These are phyloP conservation scores for Pyrenochaeta sp. DNA, from an alignment of 2,329 filamentous ascomycete species.

Conservation along the genomic window DNA sequence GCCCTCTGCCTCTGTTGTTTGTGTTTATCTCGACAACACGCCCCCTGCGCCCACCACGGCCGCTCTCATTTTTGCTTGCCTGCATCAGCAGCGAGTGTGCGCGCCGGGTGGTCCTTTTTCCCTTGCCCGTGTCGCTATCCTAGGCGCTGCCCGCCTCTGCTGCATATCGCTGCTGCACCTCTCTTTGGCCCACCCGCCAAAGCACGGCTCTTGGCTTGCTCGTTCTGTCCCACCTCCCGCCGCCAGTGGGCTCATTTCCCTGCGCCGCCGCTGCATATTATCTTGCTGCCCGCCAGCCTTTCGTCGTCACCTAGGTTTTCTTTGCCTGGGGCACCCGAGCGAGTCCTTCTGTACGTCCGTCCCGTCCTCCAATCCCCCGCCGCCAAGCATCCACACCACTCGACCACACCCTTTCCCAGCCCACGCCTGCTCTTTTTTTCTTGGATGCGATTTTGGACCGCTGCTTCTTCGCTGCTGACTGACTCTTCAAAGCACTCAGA, in stretches of 20 bases:
- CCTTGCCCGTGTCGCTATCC: slow-evolving; percentile 31
- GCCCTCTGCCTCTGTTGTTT: slow-evolving; percentile 11
- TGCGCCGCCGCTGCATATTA: slow-evolving; percentile 46
- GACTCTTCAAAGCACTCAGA: slow-evolving; percentile 25
- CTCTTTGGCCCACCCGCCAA: slow-evolving; percentile 33
- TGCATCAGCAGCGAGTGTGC: slow-evolving; percentile 32
- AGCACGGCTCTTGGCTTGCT: slow-evolving; percentile 35
- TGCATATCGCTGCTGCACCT: slow-evolving; percentile 36
- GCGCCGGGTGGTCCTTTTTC: slow-evolving; percentile 24
- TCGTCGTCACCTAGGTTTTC: slow-evolving; percentile 39
- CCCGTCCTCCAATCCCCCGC: slow-evolving; percentile 16
- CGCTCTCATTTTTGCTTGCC: slow-evolving; percentile 23
- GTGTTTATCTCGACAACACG: slow-evolving; percentile 20
- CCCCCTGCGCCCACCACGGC: slow-evolving; percentile 21
- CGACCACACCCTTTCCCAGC: too few relatives aligned
- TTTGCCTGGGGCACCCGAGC: slow-evolving; percentile 37
- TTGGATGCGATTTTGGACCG: too few relatives aligned
- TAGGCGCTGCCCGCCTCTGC: slow-evolving; percentile 24
- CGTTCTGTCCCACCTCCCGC: slow-evolving; percentile 23
- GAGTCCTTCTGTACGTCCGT: slow-evolving; percentile 32
- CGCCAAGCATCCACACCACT: slow-evolving; percentile 32
- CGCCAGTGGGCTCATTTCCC: slow-evolving; percentile 38
- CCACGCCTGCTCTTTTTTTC: slow-evolving; percentile 2
- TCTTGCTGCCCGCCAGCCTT: slow-evolving; percentile 32
- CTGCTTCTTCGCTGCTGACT: slow-evolving; percentile 32